Evolutionary conservation across 2,329 filamentous ascomycete species (phyloP).

Genomic region (Onygena corvina): DNA sequence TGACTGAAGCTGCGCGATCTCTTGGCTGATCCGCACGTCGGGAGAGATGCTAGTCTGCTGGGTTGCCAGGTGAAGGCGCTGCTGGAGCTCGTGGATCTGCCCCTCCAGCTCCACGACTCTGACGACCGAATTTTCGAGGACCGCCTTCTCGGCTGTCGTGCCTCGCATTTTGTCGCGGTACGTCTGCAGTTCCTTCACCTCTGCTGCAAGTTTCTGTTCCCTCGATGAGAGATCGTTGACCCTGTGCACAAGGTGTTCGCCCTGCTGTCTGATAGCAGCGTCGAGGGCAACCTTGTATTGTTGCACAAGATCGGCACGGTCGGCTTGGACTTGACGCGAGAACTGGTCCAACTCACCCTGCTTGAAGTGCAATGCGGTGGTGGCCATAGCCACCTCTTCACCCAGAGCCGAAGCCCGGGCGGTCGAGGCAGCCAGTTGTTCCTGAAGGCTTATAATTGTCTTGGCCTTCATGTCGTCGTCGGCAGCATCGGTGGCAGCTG

Average conservation of each 20-base stretch:
- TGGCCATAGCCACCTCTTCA: background rate
- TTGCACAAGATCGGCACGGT: background rate
- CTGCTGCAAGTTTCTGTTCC: constrained; percentile 3
- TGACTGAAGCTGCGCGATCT: constrained; percentile 4
- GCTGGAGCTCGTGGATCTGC: constrained; percentile 8
- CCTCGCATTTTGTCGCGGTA: constrained; percentile 32
- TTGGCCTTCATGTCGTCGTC: background rate
- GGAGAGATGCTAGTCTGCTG: background rate
- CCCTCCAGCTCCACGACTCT: constrained; percentile 24
- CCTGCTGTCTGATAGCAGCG: background rate
- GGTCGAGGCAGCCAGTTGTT: background rate
- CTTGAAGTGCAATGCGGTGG: background rate
- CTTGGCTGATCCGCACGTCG: constrained; percentile 7
- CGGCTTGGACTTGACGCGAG: background rate
- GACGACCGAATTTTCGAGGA: constrained; percentile 56
- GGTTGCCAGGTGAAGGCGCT: constrained; percentile 7
- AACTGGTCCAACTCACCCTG: background rate
- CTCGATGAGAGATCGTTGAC: constrained; percentile 7
- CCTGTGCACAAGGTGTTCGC: background rate
- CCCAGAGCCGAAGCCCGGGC: constrained; percentile 1
- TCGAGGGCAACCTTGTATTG: background rate
- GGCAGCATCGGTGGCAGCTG: background rate
- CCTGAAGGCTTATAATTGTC: background rate
- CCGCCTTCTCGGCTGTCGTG: constrained; percentile 73
- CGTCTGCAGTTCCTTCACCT: background rate